A percentile compares a stretch with the other conserved stretches of the same genome.
phyloP scores from a whole-genome alignment of 108 stramenopile species.

The Skeletonema potamos region DNA sequence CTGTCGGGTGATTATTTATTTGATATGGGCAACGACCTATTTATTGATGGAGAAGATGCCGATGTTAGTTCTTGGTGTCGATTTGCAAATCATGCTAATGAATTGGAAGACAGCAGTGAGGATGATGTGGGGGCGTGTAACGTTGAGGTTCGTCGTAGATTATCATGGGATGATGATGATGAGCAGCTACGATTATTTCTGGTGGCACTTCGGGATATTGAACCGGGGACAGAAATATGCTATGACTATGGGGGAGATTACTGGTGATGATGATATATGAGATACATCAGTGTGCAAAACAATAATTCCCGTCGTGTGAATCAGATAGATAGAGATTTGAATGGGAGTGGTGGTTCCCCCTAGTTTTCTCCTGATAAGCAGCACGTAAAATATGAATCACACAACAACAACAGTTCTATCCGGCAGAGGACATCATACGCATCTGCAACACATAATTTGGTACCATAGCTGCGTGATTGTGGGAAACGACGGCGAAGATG shows the following conservation, averaged over 20 bases:
- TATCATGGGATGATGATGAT: neutral
- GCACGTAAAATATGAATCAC: no score
- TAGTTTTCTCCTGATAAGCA: no score
- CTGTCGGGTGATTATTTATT: slow-evolving; percentile 37
- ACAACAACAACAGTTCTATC: no score
- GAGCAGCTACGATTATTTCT: neutral
- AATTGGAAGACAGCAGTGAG: neutral
- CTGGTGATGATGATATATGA: neutral
- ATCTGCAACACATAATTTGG: no score
- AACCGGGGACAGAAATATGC: neutral
- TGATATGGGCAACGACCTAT: slow-evolving; percentile 37
- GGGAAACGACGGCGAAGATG: no score
- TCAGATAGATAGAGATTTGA: no score
- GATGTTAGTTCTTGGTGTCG: slow-evolving; percentile 32
- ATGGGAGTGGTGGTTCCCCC: no score
- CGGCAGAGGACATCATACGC: no score
- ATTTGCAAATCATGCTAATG: slow-evolving; percentile 30
- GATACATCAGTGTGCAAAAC: no score
- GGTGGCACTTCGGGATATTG: neutral
- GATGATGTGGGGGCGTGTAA: neutral
- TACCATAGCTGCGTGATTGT: no score
- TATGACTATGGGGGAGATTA: neutral
- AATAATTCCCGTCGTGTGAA: no score
- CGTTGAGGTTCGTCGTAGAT: neutral
- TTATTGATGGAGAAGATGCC: slow-evolving; percentile 38